Conservation (phyloP, 2,329 filamentous ascomycete species). For the Diaporthe humulicola region DNA sequence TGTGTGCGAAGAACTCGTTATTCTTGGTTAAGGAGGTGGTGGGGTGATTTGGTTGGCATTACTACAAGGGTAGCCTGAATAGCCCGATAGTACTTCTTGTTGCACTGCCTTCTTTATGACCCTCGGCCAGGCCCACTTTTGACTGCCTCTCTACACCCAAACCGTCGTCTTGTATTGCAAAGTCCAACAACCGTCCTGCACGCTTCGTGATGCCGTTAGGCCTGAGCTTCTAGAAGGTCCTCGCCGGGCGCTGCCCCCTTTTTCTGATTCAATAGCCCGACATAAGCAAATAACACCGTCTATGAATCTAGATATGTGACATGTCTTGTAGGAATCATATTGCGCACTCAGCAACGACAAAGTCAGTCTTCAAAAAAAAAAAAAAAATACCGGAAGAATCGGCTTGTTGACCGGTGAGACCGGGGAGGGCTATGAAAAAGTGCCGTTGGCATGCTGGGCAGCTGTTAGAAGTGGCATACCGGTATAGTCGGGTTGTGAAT, state of each 20-base stretch:
- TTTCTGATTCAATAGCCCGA: background rate
- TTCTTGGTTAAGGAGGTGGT: background rate
- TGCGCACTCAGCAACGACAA: background rate
- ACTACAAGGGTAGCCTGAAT: background rate
- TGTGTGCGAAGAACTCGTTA: background rate
- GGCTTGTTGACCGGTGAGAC: background rate
- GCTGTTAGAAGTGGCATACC: background rate
- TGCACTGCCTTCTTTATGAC: background rate
- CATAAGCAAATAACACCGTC: background rate
- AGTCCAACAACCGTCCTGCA: background rate
- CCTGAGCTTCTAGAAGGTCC: background rate
- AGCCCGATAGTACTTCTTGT: background rate
- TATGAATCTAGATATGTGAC: background rate
- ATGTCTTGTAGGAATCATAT: background rate
- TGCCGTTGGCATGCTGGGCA: background rate
- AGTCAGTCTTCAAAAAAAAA: background rate
- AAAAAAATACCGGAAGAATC: background rate
- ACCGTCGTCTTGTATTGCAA: background rate
- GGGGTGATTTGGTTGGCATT: background rate
- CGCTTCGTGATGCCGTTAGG: background rate
- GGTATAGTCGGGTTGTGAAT: background rate
- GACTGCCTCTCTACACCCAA: background rate
- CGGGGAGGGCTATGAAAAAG: background rate
- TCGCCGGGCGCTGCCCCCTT: background rate
- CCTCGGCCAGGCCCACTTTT: background rate